Base-by-base conservation (phyloP, 2,329 filamentous ascomycete species). In the Ophiognomonia clavigignenti-juglandacearum region DNA sequence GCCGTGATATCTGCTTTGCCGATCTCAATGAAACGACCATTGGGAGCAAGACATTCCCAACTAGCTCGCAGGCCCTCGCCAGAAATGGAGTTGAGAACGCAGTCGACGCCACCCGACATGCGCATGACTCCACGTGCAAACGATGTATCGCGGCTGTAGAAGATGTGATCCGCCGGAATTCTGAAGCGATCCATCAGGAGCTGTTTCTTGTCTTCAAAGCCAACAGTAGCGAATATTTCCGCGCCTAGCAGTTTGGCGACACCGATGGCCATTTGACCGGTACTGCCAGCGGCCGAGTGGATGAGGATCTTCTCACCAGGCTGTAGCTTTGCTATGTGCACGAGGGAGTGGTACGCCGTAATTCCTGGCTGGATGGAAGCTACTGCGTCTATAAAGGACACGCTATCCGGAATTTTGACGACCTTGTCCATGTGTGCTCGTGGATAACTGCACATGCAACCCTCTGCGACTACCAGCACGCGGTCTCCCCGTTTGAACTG, bases 1-100 rank as follows among this genome's bases (percentile, higher is more conserved):
- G 65, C 64, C 0, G 60, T 48, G 2, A 72, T 60, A 38, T 73
- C 67, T 16, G 63, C 57, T 50, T 66, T 67, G 8, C 68, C 69
- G n/a, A 75, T 66, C 43, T 76, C 72, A 0, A 75, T 47, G 58
- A 77, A 67, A 3, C 56, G 62, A 0, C 71, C 73, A 40, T 63
- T 69, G 6, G 59, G 53, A 2, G 72, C 69, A 4, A 76, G 58
- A 38, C 69, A 73, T 1, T 63, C 50, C 69, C 68, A 76, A 0
- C 67, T 64, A 3, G 65, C 62, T 16, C 67, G 67, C 0, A 75
- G 56, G 0, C 66, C 51, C 13, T 72, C 67, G n/a, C 45, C 45
- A 9, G 41, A 14, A 11, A 52, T 29, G 1, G 47, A 52, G 27
- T 52, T 50, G 14, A 50, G 26, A 3, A 53, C 51, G 13, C n/a